Conservation (phyloP, 2,329 filamentous ascomycete genomes). For the Orbilia quercus region DNA sequence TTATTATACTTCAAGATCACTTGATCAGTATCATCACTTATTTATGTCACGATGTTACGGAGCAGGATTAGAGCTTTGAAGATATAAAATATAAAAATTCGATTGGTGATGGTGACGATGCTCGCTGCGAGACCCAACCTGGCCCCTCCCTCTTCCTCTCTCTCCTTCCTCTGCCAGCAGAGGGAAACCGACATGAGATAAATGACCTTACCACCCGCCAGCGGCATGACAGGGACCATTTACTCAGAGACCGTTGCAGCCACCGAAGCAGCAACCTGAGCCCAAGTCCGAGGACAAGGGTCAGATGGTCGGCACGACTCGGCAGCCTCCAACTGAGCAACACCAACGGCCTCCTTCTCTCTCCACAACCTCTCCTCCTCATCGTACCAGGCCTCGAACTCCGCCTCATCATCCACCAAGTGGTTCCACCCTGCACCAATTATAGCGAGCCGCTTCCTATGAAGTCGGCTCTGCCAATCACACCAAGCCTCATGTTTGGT, state of each 20-base stretch:
- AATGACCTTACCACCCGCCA: too few species aligned
- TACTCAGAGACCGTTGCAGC: neutral
- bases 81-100: too few species aligned
- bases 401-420: neutral
- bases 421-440: neutral
- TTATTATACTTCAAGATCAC: neutral
- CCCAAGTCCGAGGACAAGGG: neutral
- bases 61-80: neutral
- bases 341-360: neutral
- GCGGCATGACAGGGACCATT: too few species aligned
- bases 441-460: neutral
- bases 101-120: too few species aligned
- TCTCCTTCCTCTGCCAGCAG: neutral
- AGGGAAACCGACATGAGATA: too few species aligned
- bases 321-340: too few species aligned
- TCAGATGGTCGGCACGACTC: too few species aligned
- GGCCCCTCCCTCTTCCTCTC: too few species aligned
- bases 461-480: too few species aligned
- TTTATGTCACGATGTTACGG: neutral
- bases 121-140: too few species aligned
- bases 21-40: neutral
- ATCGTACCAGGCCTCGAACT: neutral
- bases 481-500: too few species aligned
- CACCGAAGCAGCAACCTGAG: neutral
- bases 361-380: conserved; percentile 2